Evolutionary conservation across 2,329 filamentous ascomycete genomes (phyloP), one percentile per base, ranked within the genome.

Genomic region (Apiospora pterosperma): DNA sequence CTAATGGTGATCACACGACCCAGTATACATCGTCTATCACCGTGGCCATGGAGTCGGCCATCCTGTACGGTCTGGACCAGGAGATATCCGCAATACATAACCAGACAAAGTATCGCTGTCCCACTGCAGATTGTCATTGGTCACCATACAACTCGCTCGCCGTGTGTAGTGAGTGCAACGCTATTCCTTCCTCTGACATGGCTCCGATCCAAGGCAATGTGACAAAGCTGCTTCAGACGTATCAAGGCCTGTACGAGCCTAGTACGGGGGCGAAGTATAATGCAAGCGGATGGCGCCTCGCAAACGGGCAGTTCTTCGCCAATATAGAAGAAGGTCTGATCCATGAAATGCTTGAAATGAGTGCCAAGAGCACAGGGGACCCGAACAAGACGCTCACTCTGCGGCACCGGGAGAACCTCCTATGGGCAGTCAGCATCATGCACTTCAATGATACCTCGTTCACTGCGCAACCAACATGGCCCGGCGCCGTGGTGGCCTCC

Each of bases 131-230:
- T 16, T 63, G 62, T 31, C 59, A 38, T 1, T 63, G 62, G 62
- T n/a, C 8, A 11, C 62, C 62, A 19, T 21, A 60, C 28, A 58
- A 60, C 23, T 63, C 48, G 16, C 52, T 63, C 31, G 62, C 62
- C 12, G 38, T 63, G 8, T 60, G 36, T n/a, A 63, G 62, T 36
- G 34, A 59, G 28, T 63, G 62, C 28, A 14, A 28, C 23, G n/a
- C 16, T 0, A 14, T 59, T 14, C 52, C 19, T 7, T 19, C 16
- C 7, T 63, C 31, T 16, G 59, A 25, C n/a, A 28, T 36, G 36
- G 8, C 1, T 6, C n/a, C 12, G 36, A 59, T 25, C 8, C 19
- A n/a, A 1, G 44, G 16, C 8, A 25, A 31, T 25, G 42, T 44
- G 8, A 44, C 21, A 21, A 12, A 14, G 21, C 42, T 44, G n/a